Conservation (phyloP, 2,329 filamentous ascomycete genomes). For the Aspergillus glaucus region DNA sequence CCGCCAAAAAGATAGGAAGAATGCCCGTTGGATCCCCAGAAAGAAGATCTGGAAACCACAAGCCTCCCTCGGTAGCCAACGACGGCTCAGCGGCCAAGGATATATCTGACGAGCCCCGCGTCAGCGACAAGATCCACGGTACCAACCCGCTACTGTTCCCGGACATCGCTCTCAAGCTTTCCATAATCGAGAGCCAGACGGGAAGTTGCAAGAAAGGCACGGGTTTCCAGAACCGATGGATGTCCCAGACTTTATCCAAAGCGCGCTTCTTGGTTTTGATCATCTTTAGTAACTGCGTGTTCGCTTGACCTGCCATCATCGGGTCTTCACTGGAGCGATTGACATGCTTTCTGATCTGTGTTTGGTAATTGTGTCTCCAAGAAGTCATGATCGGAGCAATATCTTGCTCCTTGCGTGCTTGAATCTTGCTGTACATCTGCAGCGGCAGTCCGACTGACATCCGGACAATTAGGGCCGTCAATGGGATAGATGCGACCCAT, state of each 20-base stretch:
- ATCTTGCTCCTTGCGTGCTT: constrained; percentile 35
- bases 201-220: constrained; percentile 38
- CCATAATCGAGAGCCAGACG: constrained; percentile 43
- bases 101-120: constrained; percentile 13
- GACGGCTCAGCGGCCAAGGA: constrained; percentile 39
- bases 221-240: constrained; percentile 28
- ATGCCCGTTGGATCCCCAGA: constrained; percentile 46
- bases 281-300: constrained; percentile 15
- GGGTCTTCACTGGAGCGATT: constrained; percentile 1
- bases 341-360: not conserved
- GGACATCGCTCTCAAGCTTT: constrained; percentile 43
- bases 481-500: constrained; percentile 51
- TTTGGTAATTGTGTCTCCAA: constrained; percentile 25
- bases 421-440: constrained; percentile 37
- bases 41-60: constrained; percentile 56
- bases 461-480: constrained; percentile 49
- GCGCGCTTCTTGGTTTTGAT: constrained; percentile 17
- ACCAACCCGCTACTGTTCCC: constrained; percentile 38
- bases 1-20: constrained; percentile 46
- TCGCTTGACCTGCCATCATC: not conserved
- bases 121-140: constrained; percentile 25
- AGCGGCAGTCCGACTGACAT: constrained; percentile 43
- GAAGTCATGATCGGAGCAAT: constrained; percentile 38
- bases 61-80: constrained; percentile 50
- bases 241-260: constrained; percentile 30